Evolutionary conservation across 2,329 filamentous ascomycete species (phyloP).

Genomic region (Pseudogymnoascus sp.): DNA sequence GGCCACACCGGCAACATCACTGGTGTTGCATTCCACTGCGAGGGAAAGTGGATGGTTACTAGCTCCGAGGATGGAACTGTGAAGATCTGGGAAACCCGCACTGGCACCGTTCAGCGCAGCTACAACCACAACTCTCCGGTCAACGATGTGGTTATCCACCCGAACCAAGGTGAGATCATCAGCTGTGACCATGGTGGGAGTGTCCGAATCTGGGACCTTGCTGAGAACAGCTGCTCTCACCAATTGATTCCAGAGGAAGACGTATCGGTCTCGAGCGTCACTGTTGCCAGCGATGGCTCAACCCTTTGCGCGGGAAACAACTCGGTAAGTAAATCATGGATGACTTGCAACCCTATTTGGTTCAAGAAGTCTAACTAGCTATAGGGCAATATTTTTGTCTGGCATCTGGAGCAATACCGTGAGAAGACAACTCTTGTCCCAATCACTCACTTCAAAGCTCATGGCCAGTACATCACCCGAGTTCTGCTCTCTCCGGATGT

Average conservation of each 20-base stretch:
- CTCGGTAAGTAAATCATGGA: constrained; percentile 49
- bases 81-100: constrained; percentile 93
- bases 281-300: constrained; percentile 88
- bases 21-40: constrained; percentile 94
- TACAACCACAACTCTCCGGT: constrained; percentile 84
- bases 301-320: constrained; percentile 92
- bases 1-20: constrained; percentile 95
- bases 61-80: constrained; percentile 94
- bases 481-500: constrained; percentile 68
- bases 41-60: constrained; percentile 99
- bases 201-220: constrained; percentile 91
- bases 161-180: constrained; percentile 96
- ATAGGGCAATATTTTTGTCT: constrained; percentile 94
- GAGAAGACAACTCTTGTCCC: constrained; percentile 64
- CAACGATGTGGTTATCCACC: constrained; percentile 98
- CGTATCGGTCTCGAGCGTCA: constrained; percentile 86
- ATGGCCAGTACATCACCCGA: constrained; percentile 65
- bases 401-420: constrained; percentile 72
- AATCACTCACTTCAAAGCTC: constrained; percentile 63
- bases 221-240: constrained; percentile 94
- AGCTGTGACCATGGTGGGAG: constrained; percentile 90
- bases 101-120: constrained; percentile 79
- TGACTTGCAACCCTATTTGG: background rate
- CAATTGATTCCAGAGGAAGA: constrained; percentile 95
- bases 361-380: constrained; percentile 14